Base-by-base conservation (phyloP, 495 filamentous ascomycete species). In the Daldinia grandis region DNA sequence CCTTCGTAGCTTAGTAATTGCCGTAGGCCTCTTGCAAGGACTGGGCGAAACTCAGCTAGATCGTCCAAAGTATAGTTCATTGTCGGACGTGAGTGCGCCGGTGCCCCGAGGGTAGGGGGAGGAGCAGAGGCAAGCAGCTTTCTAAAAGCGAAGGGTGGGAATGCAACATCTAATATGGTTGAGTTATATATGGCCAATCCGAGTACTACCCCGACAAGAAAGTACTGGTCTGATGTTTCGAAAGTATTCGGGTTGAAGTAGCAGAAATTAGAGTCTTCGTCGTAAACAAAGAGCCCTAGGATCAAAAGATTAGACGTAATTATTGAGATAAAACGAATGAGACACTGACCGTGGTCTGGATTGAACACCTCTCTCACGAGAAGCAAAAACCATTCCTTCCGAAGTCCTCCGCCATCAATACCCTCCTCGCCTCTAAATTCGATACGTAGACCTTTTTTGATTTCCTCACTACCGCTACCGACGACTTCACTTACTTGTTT, bases 161-260 rank as follows among this genome's bases (percentile, higher is more conserved):
- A 83, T 8, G 92, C 91, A 51, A 98, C 86, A 74, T 98, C 94
- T 5, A 98, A 84, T 72, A 98, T 97, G 2, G 93, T 98, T 1
- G 93, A 96, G 79, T 98, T 97, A 82, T 98, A 97, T 72, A 98
- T 97, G 19, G 94, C 94, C 25, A 98, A 86, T 3, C 94, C 94
- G 27, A 97, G 86, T 31, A 97, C 80, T 38, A 93, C 92, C 25
- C 94, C 94, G 51, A 98, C 92, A 49, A 98, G 83, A 74, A 94
- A 97, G 77, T 92, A 98, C 69, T 97, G 94, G 74, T 97, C 93
- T 7, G 95, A 95, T 0, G 93, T 94, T 77, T 98, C 94, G 72
- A 97, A 92, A 44, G 92, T 92, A 74, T 90, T 87, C 1, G 94
- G 92, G 75, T 97, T 98, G 83, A 98, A 98, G 78, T 98, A 98